Conservation (phyloP, 2,329 filamentous ascomycete species). For the Neonectria hederae region DNA sequence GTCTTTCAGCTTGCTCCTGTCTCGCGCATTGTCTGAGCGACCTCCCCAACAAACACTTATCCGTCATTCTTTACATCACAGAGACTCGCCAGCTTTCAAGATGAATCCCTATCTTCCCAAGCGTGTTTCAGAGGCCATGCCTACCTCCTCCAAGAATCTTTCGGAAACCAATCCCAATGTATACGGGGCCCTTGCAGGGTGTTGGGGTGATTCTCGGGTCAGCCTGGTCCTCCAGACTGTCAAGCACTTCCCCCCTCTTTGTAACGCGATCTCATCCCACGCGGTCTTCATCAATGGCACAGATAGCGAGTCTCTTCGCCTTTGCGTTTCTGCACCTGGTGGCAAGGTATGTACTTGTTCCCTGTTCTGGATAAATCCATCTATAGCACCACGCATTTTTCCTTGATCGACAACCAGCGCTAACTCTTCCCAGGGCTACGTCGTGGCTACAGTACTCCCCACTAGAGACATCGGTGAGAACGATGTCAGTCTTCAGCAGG, state of each 20-base stretch:
- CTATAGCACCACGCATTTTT: background rate
- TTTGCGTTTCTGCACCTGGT: slow-evolving; percentile 10
- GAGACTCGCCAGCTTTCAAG: background rate
- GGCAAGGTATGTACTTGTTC: slow-evolving; percentile 8
- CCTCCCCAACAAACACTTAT: background rate
- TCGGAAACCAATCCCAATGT: slow-evolving; percentile 2
- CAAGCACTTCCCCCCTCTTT: background rate
- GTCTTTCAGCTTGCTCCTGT: background rate
- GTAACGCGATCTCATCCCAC: background rate
- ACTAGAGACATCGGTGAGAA: no score
- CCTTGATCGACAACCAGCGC: background rate
- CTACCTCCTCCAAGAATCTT: slow-evolving; percentile 1
- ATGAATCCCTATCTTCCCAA: background rate
- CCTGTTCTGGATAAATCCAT: background rate
- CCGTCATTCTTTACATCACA: background rate
- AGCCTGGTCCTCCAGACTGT: background rate
- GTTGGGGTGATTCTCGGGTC: background rate
- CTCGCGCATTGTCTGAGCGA: background rate
- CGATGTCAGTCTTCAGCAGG: background rate
- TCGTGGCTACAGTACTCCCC: background rate
- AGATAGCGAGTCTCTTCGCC: background rate
- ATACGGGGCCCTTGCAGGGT: background rate
- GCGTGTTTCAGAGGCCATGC: background rate
- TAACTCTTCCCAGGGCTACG: slow-evolving; percentile 3
- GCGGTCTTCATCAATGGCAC: background rate